Conservation (phyloP, 805 yeast species). For the Cyberlindnera subsufficiens region DNA sequence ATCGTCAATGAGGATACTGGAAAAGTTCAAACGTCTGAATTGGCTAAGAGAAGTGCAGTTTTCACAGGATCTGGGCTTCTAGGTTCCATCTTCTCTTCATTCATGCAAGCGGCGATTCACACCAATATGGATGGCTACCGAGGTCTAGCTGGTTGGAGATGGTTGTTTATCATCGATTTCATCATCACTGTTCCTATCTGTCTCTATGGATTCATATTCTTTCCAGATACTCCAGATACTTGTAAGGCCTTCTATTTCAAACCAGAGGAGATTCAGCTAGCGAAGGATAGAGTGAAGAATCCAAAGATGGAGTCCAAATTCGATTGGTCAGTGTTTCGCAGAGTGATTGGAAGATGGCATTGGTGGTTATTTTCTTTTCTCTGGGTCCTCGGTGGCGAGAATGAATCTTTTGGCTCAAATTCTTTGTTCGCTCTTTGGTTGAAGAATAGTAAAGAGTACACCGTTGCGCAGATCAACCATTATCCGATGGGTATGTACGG, state of each 20-base stretch:
- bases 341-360: conserved; percentile 49
- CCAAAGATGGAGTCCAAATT: conserved; percentile 29
- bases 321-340: conserved; percentile 32
- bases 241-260: conserved; percentile 35
- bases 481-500: conserved; percentile 51
- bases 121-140: conserved; percentile 32
- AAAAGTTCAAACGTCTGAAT: conserved; percentile 28
- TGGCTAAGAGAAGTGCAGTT: conserved; percentile 46
- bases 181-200: conserved; percentile 52
- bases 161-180: conserved; percentile 63
- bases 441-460: conserved; percentile 30
- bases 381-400: conserved; percentile 48
- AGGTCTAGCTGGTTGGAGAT: conserved; percentile 56
- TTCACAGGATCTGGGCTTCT: conserved; percentile 49
- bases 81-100: conserved; percentile 49
- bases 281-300: conserved; percentile 37
- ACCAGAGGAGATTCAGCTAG: conserved; percentile 35
- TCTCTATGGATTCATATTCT: conserved; percentile 47
- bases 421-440: conserved; percentile 45
- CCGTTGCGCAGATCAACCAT: conserved; percentile 41
- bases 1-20: conserved; percentile 19
- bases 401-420: conserved; percentile 40
- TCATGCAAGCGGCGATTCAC: conserved; percentile 53
- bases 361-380: conserved; percentile 48
- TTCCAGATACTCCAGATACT: conserved; percentile 55